Evolutionary conservation across 441 rosid species (phyloP), one percentile per base, ranked within the genome.

Genomic region (Gossypium davidsonii): DNA sequence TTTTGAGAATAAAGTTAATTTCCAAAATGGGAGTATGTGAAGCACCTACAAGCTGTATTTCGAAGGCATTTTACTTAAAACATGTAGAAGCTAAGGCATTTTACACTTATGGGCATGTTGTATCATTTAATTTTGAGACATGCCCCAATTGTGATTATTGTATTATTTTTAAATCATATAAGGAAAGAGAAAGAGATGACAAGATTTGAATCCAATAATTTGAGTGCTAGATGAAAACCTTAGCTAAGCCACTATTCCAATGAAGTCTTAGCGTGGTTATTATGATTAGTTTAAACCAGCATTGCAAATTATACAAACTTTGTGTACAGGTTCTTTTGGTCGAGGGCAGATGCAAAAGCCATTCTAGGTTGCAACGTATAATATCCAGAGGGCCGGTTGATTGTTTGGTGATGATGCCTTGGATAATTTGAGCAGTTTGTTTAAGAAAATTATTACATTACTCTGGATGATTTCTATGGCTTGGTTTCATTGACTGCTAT

Each of bases 331-430:
- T 69, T 85, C 90, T 26, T 94, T 94, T 78, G 96, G 97, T 18
- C 78, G 84, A 52, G 97, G 99, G 31, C 96, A 92, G 89, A 94
- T 94, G 99, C 98, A 94, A 83, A 94, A 92, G 81, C 96, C 99
- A 52, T 94, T 94, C 48, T 98, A 94, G 82, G 94, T 91, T 53
- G 89, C 93, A 2, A 87, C 99, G 15, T 92, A 51, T 34, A 85
- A 82, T 6, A 92, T 94, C 14, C 86, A 87, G 84, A 94, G 97
- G 86, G 91, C 98, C 5, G 97, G 85, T 73, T 92, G 82, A 91
- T 76, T 74, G 3, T 21, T 3, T 34, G 20, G 17, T 49, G 61
- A 46, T 26, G 34, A 65, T 31, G 76, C 61, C 21, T 46, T 34
- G 2, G 55, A 8, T 56, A 53, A 3, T 15, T 17, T 10, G 59